Evolutionary conservation across 257 asterid species (phyloP).

Genomic region (Mitragyna speciosa): DNA sequence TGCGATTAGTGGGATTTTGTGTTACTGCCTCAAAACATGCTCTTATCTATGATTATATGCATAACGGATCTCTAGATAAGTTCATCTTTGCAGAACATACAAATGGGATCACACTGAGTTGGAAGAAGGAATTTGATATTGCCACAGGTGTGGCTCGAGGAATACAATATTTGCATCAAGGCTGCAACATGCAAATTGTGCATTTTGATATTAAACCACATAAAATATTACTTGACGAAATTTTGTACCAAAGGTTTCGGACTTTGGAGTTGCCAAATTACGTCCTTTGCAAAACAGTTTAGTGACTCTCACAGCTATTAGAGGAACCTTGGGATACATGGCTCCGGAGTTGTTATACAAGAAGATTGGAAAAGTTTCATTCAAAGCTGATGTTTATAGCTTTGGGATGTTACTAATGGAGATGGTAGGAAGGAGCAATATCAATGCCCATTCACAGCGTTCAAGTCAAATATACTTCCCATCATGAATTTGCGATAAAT

Average conservation of each 20-base stretch:
- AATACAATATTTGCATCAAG: not conserved
- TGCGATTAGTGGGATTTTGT: slow-evolving; percentile 1
- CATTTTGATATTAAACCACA: not conserved
- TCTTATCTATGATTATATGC: not conserved
- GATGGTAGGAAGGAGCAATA: not conserved
- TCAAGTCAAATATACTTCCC: not conserved
- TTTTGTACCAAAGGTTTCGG: not conserved
- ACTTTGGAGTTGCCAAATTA: not conserved
- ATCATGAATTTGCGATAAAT: not conserved
- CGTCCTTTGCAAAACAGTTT: not conserved
- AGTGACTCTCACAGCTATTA: not conserved
- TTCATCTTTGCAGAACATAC: not conserved
- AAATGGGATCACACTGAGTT: not conserved
- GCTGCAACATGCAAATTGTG: not conserved
- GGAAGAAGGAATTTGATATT: not conserved
- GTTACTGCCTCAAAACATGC: not conserved
- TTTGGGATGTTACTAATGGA: not conserved
- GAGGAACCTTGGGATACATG: not conserved
- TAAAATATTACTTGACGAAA: not conserved
- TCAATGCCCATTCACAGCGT: not conserved
- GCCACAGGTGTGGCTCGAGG: not conserved
- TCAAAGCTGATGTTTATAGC: not conserved
- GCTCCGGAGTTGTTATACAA: not conserved
- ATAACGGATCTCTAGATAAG: not conserved
- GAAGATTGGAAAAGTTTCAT: not conserved